These are phyloP conservation scores for Adenanthera pavonina DNA, from an alignment of 306 rosid species.

Conservation along the genomic window DNA sequence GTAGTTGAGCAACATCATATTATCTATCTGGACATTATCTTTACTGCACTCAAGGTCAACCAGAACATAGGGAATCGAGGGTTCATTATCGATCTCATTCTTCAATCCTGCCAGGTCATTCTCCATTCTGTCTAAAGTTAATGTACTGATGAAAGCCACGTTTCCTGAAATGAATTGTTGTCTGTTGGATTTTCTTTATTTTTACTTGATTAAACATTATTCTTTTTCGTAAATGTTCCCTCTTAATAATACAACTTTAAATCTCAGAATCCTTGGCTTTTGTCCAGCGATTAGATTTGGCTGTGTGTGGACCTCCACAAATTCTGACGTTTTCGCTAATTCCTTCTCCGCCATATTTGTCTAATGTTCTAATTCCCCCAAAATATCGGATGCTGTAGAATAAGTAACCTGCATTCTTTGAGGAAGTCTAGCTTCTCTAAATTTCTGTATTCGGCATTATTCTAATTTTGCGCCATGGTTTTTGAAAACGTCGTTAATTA, in stretches of 20 bases:
- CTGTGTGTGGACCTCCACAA: neutral
- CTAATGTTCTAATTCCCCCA: neutral
- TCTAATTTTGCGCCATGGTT: neutral
- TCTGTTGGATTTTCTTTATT: neutral
- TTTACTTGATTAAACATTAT: constrained; percentile 6
- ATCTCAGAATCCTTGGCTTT: neutral
- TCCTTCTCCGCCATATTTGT: neutral
- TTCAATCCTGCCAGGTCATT: constrained; percentile 13
- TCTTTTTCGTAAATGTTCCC: neutral
- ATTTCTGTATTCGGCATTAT: neutral
- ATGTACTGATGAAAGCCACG: constrained; percentile 31
- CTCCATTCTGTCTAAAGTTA: constrained; percentile 29
- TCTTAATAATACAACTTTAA: neutral
- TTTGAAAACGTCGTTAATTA: neutral
- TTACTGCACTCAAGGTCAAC: constrained; percentile 28
- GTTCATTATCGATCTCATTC: constrained; percentile 27
- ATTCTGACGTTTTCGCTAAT: neutral
- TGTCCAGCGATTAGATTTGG: neutral
- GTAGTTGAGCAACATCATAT: constrained; percentile 26
- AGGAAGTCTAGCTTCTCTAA: neutral
- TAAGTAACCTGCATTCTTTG: neutral
- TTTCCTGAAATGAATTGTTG: neutral
- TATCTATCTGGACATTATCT: constrained; percentile 26
- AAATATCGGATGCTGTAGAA: neutral
- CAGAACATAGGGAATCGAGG: constrained; percentile 34